phyloP scores from a whole-genome alignment of 1,284 basidiomycete genomes.

The Rhodotorula sp. region DNA sequence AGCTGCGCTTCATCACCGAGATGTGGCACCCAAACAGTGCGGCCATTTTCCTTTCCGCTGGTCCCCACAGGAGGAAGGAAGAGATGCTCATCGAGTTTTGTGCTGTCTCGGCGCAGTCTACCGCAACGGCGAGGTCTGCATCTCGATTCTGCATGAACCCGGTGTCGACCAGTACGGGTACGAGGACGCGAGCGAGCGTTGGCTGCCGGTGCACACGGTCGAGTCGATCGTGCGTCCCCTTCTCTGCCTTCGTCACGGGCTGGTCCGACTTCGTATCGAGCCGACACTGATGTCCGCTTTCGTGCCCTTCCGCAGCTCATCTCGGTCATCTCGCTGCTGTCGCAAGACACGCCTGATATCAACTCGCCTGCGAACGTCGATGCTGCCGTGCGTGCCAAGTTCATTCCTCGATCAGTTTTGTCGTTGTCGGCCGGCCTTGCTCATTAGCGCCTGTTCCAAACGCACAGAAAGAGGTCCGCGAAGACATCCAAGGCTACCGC shows the following conservation, averaged over 20 bases:
- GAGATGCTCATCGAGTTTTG: background rate
- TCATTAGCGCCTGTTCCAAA: no score
- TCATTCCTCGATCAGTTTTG: background rate
- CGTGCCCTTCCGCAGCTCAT: constrained; percentile 66
- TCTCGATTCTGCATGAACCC: constrained; percentile 94
- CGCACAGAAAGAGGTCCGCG: constrained; percentile 71
- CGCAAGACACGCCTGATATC: constrained; percentile 85
- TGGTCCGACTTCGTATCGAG: background rate
- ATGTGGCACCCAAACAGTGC: constrained; percentile 99
- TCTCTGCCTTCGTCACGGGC: background rate
- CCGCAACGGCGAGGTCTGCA: constrained; percentile 83
- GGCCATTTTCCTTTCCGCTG: background rate
- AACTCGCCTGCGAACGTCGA: constrained; percentile 98
- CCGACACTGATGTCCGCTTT: background rate
- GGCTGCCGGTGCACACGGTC: constrained; percentile 95
- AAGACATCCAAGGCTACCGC: constrained; percentile 77
- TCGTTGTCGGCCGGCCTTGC: background rate
- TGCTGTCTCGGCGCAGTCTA: constrained; percentile 66
- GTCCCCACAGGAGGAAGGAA: background rate
- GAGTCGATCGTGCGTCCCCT: constrained; percentile 83
- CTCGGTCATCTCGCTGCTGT: constrained; percentile 93
- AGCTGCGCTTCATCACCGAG: constrained; percentile 90
- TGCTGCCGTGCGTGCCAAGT: constrained; percentile 61
- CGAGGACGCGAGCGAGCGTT: constrained; percentile 95
- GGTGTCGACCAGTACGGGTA: constrained; percentile 98